Conservation (phyloP, 768 basidiomycete genomes). For the Wakefieldia striispora region DNA sequence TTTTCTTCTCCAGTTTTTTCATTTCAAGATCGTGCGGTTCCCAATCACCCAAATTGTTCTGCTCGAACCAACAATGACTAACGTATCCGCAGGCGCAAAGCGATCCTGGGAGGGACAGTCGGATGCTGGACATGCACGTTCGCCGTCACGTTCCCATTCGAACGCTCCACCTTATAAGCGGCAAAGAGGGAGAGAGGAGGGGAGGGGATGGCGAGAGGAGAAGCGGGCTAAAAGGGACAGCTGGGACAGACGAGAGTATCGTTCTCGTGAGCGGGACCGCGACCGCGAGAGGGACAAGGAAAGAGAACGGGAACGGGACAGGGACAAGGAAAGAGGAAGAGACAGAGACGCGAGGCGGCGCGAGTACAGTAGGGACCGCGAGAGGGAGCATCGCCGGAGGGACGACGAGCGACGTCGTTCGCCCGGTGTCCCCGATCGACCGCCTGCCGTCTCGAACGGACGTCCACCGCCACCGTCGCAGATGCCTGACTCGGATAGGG, state of each 20-base stretch:
- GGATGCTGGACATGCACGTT: constrained; percentile 22
- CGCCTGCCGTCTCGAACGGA: constrained; percentile 20
- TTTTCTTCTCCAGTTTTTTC: constrained; percentile 1
- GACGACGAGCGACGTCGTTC: constrained; percentile 32
- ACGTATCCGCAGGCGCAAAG: constrained; percentile 81
- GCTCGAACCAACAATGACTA: constrained; percentile 58
- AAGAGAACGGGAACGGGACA: constrained; percentile 26
- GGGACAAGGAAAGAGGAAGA: constrained; percentile 35
- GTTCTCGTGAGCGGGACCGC: constrained; percentile 37
- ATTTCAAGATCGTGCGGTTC: constrained; percentile 70
- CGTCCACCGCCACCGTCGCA: constrained; percentile 15
- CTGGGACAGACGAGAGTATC: constrained; percentile 34
- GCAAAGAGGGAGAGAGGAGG: constrained; percentile 50
- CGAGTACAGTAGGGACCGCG: constrained; percentile 29
- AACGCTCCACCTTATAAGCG: constrained; percentile 43
- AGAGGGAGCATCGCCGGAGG: constrained; percentile 27
- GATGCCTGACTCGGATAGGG: constrained; percentile 59
- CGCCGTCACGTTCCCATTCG: constrained; percentile 11
- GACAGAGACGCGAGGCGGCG: constrained; percentile 37
- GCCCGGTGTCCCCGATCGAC: constrained; percentile 9
- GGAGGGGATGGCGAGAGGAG: constrained; percentile 70
- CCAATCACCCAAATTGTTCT: constrained; percentile 59
- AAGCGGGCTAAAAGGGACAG: constrained; percentile 36
- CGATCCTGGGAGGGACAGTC: constrained; percentile 66
- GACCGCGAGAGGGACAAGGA: constrained; percentile 34